A percentile compares a stretch with the other conserved stretches of the same genome.
These are phyloP conservation scores for Botrytis fabae DNA, from an alignment of 2,329 filamentous ascomycete species.

Conservation along the genomic window DNA sequence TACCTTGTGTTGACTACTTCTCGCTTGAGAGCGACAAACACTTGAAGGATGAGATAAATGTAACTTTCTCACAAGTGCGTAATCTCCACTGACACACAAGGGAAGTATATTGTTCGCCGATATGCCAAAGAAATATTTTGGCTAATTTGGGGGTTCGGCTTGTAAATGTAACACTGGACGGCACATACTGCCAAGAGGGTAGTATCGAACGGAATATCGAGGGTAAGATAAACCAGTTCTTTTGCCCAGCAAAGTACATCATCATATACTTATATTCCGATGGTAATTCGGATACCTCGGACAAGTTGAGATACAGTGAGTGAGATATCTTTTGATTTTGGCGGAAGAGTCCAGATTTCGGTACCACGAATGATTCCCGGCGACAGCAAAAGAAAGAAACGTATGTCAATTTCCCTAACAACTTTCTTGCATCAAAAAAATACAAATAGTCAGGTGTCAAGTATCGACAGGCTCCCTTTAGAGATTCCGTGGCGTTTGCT, in stretches of 20 bases:
- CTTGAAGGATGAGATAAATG: not conserved
- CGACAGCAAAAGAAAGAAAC: slow-evolving; percentile 4
- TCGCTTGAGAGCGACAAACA: not conserved
- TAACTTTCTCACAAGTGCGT: not conserved
- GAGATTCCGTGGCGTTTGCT: not conserved
- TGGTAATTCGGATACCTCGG: not conserved
- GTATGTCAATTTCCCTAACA: not conserved
- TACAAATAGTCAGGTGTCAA: not conserved
- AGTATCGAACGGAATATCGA: not conserved
- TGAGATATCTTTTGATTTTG: not conserved
- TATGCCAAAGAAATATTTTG: not conserved
- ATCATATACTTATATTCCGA: slow-evolving; percentile 6
- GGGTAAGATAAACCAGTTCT: not conserved
- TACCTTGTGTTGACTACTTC: not conserved
- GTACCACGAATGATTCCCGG: not conserved
- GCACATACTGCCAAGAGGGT: not conserved
- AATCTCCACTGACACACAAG: not conserved
- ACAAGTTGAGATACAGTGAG: not conserved
- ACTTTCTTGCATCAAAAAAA: not conserved
- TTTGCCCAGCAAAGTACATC: not conserved
- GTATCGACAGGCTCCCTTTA: not conserved
- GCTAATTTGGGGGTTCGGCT: not conserved
- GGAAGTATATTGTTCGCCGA: slow-evolving; percentile 7
- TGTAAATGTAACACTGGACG: not conserved
- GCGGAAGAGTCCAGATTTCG: not conserved